Base-by-base conservation (phyloP, 1,139 yeast genomes). In the Kurtzmaniella quercitrusa region DNA sequence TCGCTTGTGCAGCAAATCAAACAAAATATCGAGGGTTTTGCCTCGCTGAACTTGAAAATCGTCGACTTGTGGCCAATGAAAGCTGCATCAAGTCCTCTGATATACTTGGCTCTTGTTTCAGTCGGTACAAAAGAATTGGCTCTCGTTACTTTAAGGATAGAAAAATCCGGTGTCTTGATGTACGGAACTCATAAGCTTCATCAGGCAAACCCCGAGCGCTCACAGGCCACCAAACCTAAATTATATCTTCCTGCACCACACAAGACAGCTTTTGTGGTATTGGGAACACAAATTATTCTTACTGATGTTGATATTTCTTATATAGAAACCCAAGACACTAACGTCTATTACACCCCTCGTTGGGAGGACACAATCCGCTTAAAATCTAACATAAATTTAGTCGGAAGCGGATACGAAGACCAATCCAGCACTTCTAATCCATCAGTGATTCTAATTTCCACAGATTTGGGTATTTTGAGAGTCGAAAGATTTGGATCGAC, bases 341-440 rank as follows among this genome's bases (percentile, higher is more conserved):
- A 52, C 2, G 66, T 66, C 33, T 64, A 68, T 41, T 76, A 77
- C 51, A 70, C 68, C 41, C 77, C 83, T 21, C 72, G 83, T 55
- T 87, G 95, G 95, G 95, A 88, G 60, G 96, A 88, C 55, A 69
- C 78, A 7, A 68, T 88, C 16, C 68, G 74, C 14, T 74, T 88
- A 48, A 77, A 76, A 45, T 51, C 72, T 1, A 70, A 74, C 14
- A 75, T 83, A 2, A 65, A 70, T 1, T 67, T 88, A 14, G 64
- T 84, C 26, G 93, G 93, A 0, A 67, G 68, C 45, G 89, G 88
- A 1, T 68, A 67, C 47, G 86, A 80, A 51, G 58, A 56, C 65
- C 65, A 60, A 40, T 49, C 62, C 4, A 17, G 42, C 5, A 47
- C 48, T 6, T 19, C 26, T 12, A 68, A 68, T 44, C 68, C 85